phyloP scores from a whole-genome alignment of 163 green algal species.

The Chlamydomonas reinhardtii region DNA sequence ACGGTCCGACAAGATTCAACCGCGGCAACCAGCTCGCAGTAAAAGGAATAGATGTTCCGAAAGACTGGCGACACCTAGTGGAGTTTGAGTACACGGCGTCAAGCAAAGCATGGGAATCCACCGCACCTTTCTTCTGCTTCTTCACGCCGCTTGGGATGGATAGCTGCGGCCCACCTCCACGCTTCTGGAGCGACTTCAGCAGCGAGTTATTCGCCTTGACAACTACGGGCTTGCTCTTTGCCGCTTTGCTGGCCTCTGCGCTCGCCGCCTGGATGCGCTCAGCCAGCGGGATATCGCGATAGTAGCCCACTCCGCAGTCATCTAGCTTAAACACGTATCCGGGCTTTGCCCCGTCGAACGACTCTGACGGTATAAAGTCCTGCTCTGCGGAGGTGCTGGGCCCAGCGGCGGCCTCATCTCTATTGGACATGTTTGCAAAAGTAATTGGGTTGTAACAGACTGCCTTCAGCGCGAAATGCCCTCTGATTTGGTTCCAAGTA shows the following conservation, averaged over 20 bases:
- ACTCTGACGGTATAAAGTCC: background rate
- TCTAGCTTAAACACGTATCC: slow-evolving; percentile 55
- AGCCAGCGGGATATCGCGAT: slow-evolving; percentile 43
- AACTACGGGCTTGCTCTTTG: slow-evolving; percentile 38
- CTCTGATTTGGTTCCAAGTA: no score
- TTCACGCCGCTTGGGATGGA: slow-evolving; percentile 38
- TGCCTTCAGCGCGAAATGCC: no score
- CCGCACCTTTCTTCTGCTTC: slow-evolving; percentile 49
- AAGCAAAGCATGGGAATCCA: no score
- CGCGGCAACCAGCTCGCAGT: no score
- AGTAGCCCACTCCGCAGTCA: slow-evolving; percentile 52
- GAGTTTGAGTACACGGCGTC: no score
- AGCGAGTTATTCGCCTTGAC: slow-evolving; percentile 53
- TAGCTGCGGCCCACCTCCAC: background rate
- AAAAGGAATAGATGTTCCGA: no score
- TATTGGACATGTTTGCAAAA: no score
- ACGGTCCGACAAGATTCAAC: no score
- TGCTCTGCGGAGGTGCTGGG: no score
- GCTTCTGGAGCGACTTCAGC: slow-evolving; percentile 53
- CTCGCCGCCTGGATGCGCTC: background rate
- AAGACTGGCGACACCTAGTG: no score
- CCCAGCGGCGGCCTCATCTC: no score
- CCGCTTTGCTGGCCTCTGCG: background rate
- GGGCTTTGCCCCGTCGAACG: background rate
- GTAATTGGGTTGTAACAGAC: no score